Evolutionary conservation across 139 green algal genomes (phyloP), one percentile per base, ranked within the genome.

Genomic region (Bryopsis sp.): DNA sequence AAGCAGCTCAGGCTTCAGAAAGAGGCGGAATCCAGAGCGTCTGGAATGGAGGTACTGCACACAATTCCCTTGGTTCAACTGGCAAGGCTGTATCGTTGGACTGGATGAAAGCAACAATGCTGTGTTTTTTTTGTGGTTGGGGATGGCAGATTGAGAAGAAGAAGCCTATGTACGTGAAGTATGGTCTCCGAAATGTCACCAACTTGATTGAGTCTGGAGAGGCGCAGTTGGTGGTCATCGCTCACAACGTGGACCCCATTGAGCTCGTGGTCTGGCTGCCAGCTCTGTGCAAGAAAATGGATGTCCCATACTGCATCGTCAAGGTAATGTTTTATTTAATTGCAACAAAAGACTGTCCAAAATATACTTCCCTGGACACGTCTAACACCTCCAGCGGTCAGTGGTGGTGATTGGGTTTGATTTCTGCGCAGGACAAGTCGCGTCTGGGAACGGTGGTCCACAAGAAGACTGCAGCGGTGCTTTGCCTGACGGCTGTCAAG

Each of bases 221-320:
- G 87, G 95, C 95, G 33, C 79, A 95, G 85, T 83, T 97, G 73
- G 92, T 99, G 66, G 86, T 96, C 35, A 99, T 99, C 67, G 94
- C 95, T 4, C 90, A 98, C 72, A 95, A 99, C 75, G 94, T 99
- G 37, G 94, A 99, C 83, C 95, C 95, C 73, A 89, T 99, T 33
- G 95, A 99, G 88, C 81, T 99, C 31, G 95, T 99, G 33, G 81
- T 97, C 43, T 99, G 94, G 95, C 90, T 99, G 71, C 95, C 95
- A 46, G 93, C 91, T 1, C 85, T 99, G 37, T 99, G 95, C 92
- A 92, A 87, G 73, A 97, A 97, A 85, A 98, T 97, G 93, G 87
- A 86, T 70, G 89, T 99, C 58, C 95, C 95, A 29, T 99, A 98
- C 86, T 85, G 82, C 81, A 99, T 99, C 74, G 90, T 99, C 78